Evolutionary conservation across 1,284 basidiomycete species (phyloP), one percentile per base, ranked within the genome.

Genomic region (Grifola frondosa): DNA sequence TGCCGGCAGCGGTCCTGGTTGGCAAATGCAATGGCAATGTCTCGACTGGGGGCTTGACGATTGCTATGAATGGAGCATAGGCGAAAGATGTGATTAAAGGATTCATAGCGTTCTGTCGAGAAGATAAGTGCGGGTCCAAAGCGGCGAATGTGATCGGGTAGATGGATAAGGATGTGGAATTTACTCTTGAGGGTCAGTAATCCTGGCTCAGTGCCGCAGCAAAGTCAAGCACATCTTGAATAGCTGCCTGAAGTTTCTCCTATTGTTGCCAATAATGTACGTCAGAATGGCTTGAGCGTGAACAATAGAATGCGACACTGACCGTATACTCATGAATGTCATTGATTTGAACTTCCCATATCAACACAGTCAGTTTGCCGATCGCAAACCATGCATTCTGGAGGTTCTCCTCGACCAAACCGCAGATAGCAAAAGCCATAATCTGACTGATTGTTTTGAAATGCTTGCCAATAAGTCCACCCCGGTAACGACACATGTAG

Each of bases 361-460:
- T 33, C 1, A 63, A 45, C 1, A 61, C 59, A 0, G 53, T 50
- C 0, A 65, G 42, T 3, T 47, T n/a, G 0, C 62, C 57, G 12
- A 66, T 55, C 0, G 42, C 8, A 0, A 42, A 29, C 63, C 62
- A 65, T 0, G 51, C 51, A 30, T 61, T 19, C 6, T 49, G 48
- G 2, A 66, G 30, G 2, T 21, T 20, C 1, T 44, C 28, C 0
- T 51, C 44, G 2, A 64, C 54, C 3, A 67, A 46, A 17, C 56
- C 54, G 15, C 49, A 48, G 1, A 64, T 39, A 6, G 56, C 35
- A 43, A 61, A 65, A 1, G 57, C 36, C 52, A 64, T 60, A 1
- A 61, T 43, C 31, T 67, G 64, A 3, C 42, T 41, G 2, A 67
- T 41, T 7, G 48, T 60, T 37, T 64, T 63, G 51, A 65, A 63